Evolutionary conservation across 257 asterid species (phyloP), one percentile per base, ranked within the genome.

Genomic region (Solanum corneliomulleri): DNA sequence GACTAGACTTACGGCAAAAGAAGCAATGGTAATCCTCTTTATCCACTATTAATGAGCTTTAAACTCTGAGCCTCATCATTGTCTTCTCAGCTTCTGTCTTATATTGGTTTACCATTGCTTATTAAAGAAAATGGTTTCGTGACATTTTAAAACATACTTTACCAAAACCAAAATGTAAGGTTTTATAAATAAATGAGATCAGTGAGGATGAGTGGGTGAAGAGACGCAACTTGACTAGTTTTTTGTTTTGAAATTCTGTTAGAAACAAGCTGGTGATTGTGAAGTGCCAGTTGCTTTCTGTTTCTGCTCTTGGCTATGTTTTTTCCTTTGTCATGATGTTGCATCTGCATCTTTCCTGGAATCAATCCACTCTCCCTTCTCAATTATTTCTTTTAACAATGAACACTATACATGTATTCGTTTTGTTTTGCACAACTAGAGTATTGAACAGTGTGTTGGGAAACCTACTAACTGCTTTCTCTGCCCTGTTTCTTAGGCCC

Each of bases 1-100:
- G 89, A 96, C 93, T 88, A 92, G 99, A 92, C 95, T 97, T 72
- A 95, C 99, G 6, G 98, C 99, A 86, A 95, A 86, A 90, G 99
- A 97, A 89, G 99, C 98, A 86, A 86, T 86, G 88, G 88, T 72
- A 86, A 7, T 39, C 84, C 49, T 29, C 18, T 47, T 71, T 71
- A 21, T 21, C 33, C 64, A 33, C 23, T n/a, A 33, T 72, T 71
- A 4, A 45, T 18, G 44, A 47, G 42, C 37, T 47, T 31, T 71
- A 47, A 20, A 58, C 41, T 70, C 69, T 45, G 72, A 10, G 15
- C n/a, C 25, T 72, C 47, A 56, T 72, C 58, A 29, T 70, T 58
- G 16, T 69, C 21, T 25, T 86, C 35, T 49, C 27, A 7, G 7
- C 21, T 78, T 80, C 39, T 29, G 68, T 80, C 68, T 49, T 29